phyloP scores from a whole-genome alignment of 2,329 filamentous ascomycete genomes.

The Camillea tinctor region DNA sequence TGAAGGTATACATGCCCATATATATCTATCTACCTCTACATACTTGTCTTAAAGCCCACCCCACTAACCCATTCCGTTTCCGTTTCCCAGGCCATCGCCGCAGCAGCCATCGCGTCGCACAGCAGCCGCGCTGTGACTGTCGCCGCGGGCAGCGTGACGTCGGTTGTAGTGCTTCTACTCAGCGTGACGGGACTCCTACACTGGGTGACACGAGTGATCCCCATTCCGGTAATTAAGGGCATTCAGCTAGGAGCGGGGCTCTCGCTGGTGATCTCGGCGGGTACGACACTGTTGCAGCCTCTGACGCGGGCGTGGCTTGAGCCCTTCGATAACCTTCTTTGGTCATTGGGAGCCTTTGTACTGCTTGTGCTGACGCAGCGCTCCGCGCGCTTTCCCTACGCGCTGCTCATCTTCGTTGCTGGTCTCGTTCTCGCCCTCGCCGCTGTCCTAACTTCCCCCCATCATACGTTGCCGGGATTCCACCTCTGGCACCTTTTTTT shows the following conservation, averaged over 20 bases:
- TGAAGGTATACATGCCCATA: slow-evolving; percentile 49
- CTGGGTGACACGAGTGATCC: slow-evolving; percentile 71
- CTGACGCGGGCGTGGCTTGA: slow-evolving; percentile 61
- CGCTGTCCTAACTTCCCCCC: slow-evolving; percentile 34
- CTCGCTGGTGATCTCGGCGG: slow-evolving; percentile 76
- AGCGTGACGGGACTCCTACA: slow-evolving; percentile 76
- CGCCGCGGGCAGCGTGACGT: slow-evolving; percentile 81
- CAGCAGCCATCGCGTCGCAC: slow-evolving; percentile 73
- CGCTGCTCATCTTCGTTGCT: slow-evolving; percentile 67
- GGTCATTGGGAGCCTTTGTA: slow-evolving; percentile 72
- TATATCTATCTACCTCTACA: not conserved
- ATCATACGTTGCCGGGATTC: slow-evolving; percentile 47
- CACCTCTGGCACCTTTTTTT: slow-evolving; percentile 59
- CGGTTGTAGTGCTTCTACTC: slow-evolving; percentile 69
- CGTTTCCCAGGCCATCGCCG: slow-evolving; percentile 69
- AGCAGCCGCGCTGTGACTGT: slow-evolving; percentile 70
- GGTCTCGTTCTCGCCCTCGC: slow-evolving; percentile 65
- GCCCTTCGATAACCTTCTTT: slow-evolving; percentile 74
- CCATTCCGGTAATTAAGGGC: slow-evolving; percentile 86
- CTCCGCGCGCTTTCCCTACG: slow-evolving; percentile 71
- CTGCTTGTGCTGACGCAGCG: slow-evolving; percentile 67
- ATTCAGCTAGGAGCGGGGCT: slow-evolving; percentile 93
- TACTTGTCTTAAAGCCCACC: not conserved
- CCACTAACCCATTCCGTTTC: slow-evolving; percentile 5
- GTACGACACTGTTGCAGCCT: slow-evolving; percentile 63